Conservation (phyloP, 495 filamentous ascomycete genomes). For the Terfezia claveryi region DNA sequence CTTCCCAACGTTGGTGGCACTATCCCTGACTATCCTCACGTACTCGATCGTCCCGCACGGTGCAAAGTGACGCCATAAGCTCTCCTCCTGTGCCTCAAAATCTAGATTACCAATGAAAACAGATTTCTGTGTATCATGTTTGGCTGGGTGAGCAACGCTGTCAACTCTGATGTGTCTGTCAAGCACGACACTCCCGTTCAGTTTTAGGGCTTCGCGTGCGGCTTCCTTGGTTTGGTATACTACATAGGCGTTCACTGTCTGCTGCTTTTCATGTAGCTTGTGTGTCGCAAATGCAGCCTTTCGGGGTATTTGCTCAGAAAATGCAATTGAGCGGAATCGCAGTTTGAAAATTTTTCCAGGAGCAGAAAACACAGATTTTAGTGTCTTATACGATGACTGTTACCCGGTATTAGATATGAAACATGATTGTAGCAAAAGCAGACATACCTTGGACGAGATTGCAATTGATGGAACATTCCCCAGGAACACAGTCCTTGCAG, state of each 20-base stretch:
- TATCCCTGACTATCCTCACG: slow-evolving; percentile 79
- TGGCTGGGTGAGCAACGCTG: slow-evolving; percentile 64
- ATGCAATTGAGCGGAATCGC: slow-evolving; percentile 82
- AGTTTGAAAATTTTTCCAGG: slow-evolving; percentile 63
- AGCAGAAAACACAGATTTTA: slow-evolving; percentile 27
- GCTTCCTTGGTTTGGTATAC: slow-evolving; percentile 56
- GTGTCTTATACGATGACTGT: slow-evolving; percentile 16
- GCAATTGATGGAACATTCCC: slow-evolving; percentile 69
- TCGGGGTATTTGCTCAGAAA: slow-evolving; percentile 57
- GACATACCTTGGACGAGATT: slow-evolving; percentile 47
- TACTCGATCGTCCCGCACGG: slow-evolving; percentile 69
- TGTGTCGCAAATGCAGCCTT: slow-evolving; percentile 83
- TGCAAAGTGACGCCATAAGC: slow-evolving; percentile 71
- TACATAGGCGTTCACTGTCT: slow-evolving; percentile 77
- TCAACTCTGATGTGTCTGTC: slow-evolving; percentile 82
- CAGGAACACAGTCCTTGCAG: slow-evolving; percentile 75
- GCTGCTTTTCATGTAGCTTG: slow-evolving; percentile 26
- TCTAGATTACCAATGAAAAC: slow-evolving; percentile 94
- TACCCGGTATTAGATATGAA: slow-evolving; percentile 2
- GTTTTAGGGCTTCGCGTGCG: slow-evolving; percentile 50
- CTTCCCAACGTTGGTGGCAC: slow-evolving; percentile 78
- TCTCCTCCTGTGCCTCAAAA: slow-evolving; percentile 88
- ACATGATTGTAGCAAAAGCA: neutral
- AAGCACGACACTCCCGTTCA: slow-evolving; percentile 70
- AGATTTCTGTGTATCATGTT: slow-evolving; percentile 64